phyloP scores from a whole-genome alignment of 164 flowering plant genomes.

The Chimonanthus praecox region DNA sequence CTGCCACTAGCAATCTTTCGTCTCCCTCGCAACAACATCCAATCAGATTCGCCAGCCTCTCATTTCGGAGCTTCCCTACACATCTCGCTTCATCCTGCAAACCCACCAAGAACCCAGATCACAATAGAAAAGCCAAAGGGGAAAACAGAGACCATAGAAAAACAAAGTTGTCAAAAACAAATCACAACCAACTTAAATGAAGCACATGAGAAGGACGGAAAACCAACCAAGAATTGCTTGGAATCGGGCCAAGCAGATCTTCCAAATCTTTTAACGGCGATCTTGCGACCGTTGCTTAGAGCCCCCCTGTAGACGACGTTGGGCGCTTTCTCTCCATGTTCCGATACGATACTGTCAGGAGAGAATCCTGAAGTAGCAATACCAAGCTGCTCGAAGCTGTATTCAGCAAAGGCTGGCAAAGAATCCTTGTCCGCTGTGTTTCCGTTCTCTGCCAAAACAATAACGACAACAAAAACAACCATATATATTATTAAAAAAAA shows the following conservation, averaged over 20 bases:
- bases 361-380: constrained; percentile 67
- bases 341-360: constrained; percentile 78
- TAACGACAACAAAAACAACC: not conserved
- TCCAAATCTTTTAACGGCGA: constrained; percentile 87
- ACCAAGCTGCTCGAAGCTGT: constrained; percentile 62
- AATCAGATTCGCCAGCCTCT: constrained; percentile 15
- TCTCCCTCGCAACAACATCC: constrained; percentile 20
- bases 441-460: constrained; percentile 41
- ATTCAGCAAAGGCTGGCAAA: constrained; percentile 56
- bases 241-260: constrained; percentile 88
- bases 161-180: not conserved
- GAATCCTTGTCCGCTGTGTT: constrained; percentile 32
- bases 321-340: constrained; percentile 95
- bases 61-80: constrained; percentile 16
- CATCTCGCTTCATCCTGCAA: constrained; percentile 18
- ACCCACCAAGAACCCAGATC: not conserved
- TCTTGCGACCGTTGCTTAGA: constrained; percentile 46
- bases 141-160: not conserved
- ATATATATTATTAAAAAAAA: not conserved
- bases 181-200: not conserved
- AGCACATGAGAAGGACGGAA: constrained; percentile 12
- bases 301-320: constrained; percentile 81
- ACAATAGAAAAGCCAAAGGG: not conserved
- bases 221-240: constrained; percentile 67
- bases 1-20: constrained; percentile 17